Evolutionary conservation across 805 yeast species (phyloP), one percentile per base, ranked within the genome.

Genomic region (Isabelozyma pseudorhagii): DNA sequence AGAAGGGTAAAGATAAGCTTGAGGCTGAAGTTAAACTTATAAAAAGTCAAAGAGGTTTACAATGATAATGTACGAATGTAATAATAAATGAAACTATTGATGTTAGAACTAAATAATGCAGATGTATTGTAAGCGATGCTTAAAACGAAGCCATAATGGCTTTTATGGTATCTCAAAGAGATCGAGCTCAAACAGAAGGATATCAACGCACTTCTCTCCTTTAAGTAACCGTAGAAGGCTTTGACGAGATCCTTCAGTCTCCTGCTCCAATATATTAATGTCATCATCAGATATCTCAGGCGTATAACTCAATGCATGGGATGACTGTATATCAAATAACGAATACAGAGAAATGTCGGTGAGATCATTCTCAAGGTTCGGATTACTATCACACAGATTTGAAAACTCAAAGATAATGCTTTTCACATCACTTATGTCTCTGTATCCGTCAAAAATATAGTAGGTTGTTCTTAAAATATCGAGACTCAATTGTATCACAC

Each of bases 1-100:
- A 93, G 69, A 86, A 83, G 63, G 96, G 89, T 49, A 82, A 83
- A 17, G 99, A 94, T 65, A 91, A 90, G 68, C 72, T 92, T 11
- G 92, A 89, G 54, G 84, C 96, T 3, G 98, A 93, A 57, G 77
- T 74, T 27, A 61, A 61, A 52, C 67, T 74, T 49, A 71, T 74
- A 40, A 72, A 72, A 54, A 69, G 74, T 49, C 79, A 74, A 56
- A 64, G 71, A 40, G 73, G 71, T 5, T 56, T 67, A n/a, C 55
- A 62, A 41, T 59, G 51, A 42, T 43, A 43, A 25, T 21, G 25
- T 5, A 34, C 41, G 28, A 13, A 44, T 47, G 27, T 42, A 38
- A 38, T 13, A 38, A 38, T 14, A 11, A 38, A n/a, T 13, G 5
- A 38, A 38, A 38, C 40, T 15, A 38, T n/a, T 38, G 14, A 38